Conservation (phyloP, 306 rosid species). For the Lotus japonicus region DNA sequence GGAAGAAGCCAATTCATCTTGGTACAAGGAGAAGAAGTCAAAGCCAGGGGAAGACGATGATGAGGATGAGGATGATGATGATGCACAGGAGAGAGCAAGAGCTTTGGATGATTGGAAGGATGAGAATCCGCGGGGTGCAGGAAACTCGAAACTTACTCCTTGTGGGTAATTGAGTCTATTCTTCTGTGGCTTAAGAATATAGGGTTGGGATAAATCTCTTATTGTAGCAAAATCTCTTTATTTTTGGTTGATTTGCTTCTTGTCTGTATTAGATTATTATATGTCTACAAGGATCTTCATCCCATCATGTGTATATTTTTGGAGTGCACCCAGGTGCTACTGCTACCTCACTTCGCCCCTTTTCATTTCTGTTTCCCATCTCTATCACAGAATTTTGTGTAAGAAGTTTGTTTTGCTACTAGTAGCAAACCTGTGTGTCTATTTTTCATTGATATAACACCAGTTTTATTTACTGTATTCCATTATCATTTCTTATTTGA, state of each 20-base stretch:
- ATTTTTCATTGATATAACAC: too few species aligned
- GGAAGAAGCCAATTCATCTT: conserved; percentile 81
- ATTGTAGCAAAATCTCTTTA: neutral
- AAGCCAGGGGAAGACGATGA: conserved; percentile 47
- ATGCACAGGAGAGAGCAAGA: conserved; percentile 82
- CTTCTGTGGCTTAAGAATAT: neutral
- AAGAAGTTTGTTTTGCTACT: neutral
- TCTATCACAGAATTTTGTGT: neutral
- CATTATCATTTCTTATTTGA: too few species aligned
- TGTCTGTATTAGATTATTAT: conserved; percentile 9
- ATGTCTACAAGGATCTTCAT: conserved; percentile 7
- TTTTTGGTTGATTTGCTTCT: conserved; percentile 6
- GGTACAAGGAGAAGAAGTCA: conserved; percentile 69
- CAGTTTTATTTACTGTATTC: too few species aligned
- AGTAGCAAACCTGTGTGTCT: too few species aligned
- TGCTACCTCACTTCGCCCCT: neutral
- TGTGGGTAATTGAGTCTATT: conserved; percentile 45
- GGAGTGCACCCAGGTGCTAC: neutral
- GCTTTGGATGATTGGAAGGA: conserved; percentile 99
- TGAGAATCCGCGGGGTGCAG: conserved; percentile 94
- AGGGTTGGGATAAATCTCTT: conserved; percentile 3
- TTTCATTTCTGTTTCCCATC: neutral
- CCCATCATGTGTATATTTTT: conserved; percentile 10
- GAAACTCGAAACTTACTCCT: conserved; percentile 91
- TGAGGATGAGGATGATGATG: conserved; percentile 74